Evolutionary conservation across 805 yeast genomes (phyloP), one percentile per base, ranked within the genome.

Genomic region (Kodamaea leandrae): DNA sequence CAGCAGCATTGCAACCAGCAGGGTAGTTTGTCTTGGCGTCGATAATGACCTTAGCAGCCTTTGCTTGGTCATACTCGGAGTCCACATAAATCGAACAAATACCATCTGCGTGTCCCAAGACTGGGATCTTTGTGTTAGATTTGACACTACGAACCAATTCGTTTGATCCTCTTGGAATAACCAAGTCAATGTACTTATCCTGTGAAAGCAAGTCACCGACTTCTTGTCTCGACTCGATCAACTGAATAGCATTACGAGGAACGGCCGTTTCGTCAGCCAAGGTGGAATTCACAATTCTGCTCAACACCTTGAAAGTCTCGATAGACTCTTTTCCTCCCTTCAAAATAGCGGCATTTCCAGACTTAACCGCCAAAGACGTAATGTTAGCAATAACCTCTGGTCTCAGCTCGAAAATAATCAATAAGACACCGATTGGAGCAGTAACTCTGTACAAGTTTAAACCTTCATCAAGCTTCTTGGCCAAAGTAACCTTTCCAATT

Each of bases 301-400:
- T 78, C 80, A 93, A 82, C 26, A 82, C 83, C 50, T 80, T 76
- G 63, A 93, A 95, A 1, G 98, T 87, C 58, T 87, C 76, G 20
- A 77, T 65, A 6, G 95, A 84, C 63, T 93, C 99, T 61, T 89
- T 91, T 44, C 99, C 99, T 52, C 99, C 99, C 65, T 93, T 93
- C 57, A 93, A 74, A 43, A 93, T 93, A 37, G 97, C 99, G 6
- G 97, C 86, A 60, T 93, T 93, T 36, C 97, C 98, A 2, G 96
- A 88, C 62, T 95, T 93, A 59, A 93, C 82, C 14, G 98, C 96
- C 54, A 93, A 72, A 0, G 99, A 93, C 10, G 96, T 84, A 55
- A 93, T 93, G 60, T 93, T 95, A 41, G 99, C 99, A 68, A 93
- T 93, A 8, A 93, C 99, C 61, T 93, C 99, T 27, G 99, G 99